Conservation (phyloP, 179 eudicot genomes). For the Heliamphora pulchella region DNA sequence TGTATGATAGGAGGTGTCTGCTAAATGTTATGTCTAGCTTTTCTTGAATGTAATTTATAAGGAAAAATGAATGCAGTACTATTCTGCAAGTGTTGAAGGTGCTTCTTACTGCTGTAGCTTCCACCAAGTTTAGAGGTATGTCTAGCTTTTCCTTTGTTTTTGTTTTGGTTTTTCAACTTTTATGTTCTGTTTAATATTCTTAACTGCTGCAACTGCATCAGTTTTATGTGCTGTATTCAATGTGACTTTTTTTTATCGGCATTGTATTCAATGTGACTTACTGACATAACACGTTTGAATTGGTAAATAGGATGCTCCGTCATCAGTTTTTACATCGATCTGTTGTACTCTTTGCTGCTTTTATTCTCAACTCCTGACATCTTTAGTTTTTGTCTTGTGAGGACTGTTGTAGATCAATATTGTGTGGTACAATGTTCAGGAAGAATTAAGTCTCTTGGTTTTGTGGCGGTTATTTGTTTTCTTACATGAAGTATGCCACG, state of each 20-base stretch:
- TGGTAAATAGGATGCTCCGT: not conserved
- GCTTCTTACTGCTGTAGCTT: constrained; percentile 93
- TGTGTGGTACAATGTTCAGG: not conserved
- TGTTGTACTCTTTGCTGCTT: not conserved
- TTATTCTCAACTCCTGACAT: not conserved
- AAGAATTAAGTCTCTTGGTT: constrained; percentile 1
- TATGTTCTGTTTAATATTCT: not conserved
- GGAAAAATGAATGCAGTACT: constrained; percentile 58
- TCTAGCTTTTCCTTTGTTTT: not conserved
- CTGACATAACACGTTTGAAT: not conserved
- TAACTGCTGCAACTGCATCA: not conserved
- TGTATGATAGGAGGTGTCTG: constrained; percentile 9
- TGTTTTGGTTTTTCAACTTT: not conserved
- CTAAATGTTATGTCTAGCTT: not conserved
- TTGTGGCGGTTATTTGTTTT: not conserved
- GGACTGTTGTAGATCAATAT: not conserved
- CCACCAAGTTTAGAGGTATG: constrained; percentile 83
- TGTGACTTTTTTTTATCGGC: no score
- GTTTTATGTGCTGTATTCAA: not conserved
- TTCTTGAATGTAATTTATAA: constrained; percentile 15
- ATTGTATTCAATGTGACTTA: not conserved
- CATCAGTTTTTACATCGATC: not conserved
- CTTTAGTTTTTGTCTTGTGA: not conserved
- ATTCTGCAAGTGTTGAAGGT: constrained; percentile 92
- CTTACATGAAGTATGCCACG: no score